Base-by-base conservation (phyloP, 192 early-diverging fungal species). In the Coemansia sp. region DNA sequence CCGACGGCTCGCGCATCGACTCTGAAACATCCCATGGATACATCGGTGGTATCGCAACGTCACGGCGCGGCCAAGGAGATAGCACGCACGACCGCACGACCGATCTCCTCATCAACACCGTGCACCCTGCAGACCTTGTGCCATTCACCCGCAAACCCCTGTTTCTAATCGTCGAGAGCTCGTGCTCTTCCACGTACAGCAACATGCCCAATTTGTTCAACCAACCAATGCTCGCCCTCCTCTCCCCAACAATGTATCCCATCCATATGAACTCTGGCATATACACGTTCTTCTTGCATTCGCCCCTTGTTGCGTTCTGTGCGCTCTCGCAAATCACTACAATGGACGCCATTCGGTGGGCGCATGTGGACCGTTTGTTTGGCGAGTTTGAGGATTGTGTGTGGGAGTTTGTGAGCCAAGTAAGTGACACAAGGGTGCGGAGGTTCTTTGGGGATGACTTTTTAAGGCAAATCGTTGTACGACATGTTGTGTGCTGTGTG, bases 81-180 rank as follows among this genome's bases (percentile, higher is more conserved):
- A 41, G 65, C 13, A 57, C n/a, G 14, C 73, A 74, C 22, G 70
- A 71, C 48, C 65, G 64, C 38, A 55, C 54, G 9, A 32, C 57
- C n/a, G 78, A 68, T 68, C 67, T 78, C 45, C 69, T 92, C 23
- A 76, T 85, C 64, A 89, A 95, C 72, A 89, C 91, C 20, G 76
- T 97, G 18, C 92, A 95, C 62, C 95, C 96, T 4, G 83, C 84
- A 3, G 97, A 99, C 63, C 82, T 99, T 27, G 68, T 97, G 10
- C 97, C 97, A 0, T 97, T 94, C 59, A 95, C 95, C 43, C 83
- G 97, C 54, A 97, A 98, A 59, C 92, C 97, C 6, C 79, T 99
- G 64, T 98, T 97, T 63, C 69, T 98, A 19, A 85, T 99, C 56
- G 85, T 99, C 16, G 97, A 99, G 66, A 96, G 94, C 79, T 88